These are phyloP conservation scores for Ceratocystis cacaofunesta DNA, from an alignment of 2,329 filamentous ascomycete genomes.

Conservation along the genomic window DNA sequence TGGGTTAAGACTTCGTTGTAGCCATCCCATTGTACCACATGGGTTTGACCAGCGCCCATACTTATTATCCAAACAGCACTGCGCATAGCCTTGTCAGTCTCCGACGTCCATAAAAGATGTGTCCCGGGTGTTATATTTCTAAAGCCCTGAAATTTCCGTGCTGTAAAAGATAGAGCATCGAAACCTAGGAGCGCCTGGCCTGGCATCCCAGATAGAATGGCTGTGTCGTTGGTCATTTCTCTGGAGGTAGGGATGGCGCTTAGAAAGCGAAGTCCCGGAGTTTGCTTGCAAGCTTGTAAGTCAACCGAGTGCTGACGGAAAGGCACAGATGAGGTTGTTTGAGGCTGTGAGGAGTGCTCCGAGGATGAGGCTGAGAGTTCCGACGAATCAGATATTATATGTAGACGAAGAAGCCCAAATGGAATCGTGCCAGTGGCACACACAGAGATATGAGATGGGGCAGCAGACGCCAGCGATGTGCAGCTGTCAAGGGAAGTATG, in stretches of 20 bases:
- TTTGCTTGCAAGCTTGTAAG: not conserved
- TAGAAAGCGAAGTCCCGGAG: not conserved
- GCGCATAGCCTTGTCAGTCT: constrained; percentile 34
- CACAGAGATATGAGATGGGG: constrained; percentile 27
- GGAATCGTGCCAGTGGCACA: constrained; percentile 28
- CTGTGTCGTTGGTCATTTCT: not conserved
- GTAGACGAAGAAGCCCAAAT: constrained; percentile 30
- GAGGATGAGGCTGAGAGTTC: not conserved
- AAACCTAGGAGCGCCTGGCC: constrained; percentile 37
- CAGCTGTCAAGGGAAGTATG: not conserved
- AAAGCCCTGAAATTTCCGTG: constrained; percentile 37
- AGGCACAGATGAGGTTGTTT: not conserved
- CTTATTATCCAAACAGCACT: constrained; percentile 44
- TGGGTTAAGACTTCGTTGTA: constrained; percentile 40
- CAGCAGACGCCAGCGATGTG: not conserved
- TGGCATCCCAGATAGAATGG: constrained; percentile 29
- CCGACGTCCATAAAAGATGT: constrained; percentile 46
- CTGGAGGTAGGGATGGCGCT: not conserved
- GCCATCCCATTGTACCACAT: constrained; percentile 40
- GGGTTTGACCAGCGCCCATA: constrained; percentile 24
- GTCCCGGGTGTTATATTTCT: constrained; percentile 39
- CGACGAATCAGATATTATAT: constrained; percentile 15
- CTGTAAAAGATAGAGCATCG: constrained; percentile 36
- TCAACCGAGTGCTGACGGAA: not conserved
- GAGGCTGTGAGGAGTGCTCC: not conserved